These are phyloP conservation scores for Zopfochytrium polystomum DNA, from an alignment of 371 early-diverging fungal species.

Conservation along the genomic window DNA sequence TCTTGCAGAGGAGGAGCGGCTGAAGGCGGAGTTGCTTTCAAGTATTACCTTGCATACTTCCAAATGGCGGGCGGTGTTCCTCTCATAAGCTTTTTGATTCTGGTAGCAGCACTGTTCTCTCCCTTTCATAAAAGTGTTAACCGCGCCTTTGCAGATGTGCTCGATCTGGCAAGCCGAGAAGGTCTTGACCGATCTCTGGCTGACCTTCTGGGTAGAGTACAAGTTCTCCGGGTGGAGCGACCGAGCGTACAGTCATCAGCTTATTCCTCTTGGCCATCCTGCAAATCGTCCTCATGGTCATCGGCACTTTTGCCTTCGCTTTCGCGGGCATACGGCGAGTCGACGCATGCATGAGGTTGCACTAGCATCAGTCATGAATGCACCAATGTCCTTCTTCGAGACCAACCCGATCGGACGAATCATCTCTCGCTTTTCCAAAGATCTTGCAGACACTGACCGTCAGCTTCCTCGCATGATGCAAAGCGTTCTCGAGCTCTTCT, in stretches of 20 bases:
- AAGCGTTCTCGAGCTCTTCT: conserved; percentile 4
- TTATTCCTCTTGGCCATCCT: neutral
- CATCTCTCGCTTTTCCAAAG: conserved; percentile 66
- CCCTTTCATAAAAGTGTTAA: no score
- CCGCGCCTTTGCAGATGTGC: no score
- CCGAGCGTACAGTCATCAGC: conserved; percentile 5
- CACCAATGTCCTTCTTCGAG: conserved; percentile 77
- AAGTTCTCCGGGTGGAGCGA: conserved; percentile 22
- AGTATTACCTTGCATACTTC: conserved; percentile 11
- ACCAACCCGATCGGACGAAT: conserved; percentile 80
- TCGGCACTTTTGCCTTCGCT: conserved; percentile 7
- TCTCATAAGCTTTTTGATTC: no score
- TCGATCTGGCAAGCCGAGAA: conserved; percentile 19
- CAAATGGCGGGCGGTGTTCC: no score
- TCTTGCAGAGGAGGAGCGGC: conserved; percentile 10
- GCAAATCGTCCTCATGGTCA: neutral
- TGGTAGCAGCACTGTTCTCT: no score
- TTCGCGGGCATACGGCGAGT: conserved; percentile 1
- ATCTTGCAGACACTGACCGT: no score
- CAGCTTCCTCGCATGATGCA: conserved; percentile 12
- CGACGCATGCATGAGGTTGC: conserved; percentile 51
- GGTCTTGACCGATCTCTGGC: conserved; percentile 38
- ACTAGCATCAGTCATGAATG: conserved; percentile 57
- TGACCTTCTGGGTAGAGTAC: conserved; percentile 20
- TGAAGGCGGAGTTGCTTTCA: conserved; percentile 6